Conservation (phyloP, 1,284 basidiomycete genomes). For the Crucibulum parvulum region DNA sequence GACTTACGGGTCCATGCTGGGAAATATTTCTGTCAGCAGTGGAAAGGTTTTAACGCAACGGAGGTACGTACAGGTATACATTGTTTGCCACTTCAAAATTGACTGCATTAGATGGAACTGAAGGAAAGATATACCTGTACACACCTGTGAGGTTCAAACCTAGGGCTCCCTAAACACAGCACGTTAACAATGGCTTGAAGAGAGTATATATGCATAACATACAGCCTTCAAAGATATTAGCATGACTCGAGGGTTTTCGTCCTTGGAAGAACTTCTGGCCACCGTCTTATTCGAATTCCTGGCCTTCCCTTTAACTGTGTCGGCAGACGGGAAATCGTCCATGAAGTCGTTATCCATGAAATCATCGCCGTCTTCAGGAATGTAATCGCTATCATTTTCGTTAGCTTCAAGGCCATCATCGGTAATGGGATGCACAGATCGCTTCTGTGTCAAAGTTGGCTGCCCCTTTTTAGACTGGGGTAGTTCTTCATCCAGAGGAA, state of each 20-base stretch:
- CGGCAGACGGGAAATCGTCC: no score
- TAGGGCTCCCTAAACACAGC: constrained; percentile 65
- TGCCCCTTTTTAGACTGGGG: constrained; percentile 1
- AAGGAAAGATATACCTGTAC: neutral
- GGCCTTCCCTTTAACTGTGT: neutral
- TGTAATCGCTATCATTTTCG: constrained; percentile 37
- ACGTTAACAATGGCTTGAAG: neutral
- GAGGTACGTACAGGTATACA: constrained; percentile 76
- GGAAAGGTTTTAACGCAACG: neutral
- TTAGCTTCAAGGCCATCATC: neutral
- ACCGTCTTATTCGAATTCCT: constrained; percentile 42
- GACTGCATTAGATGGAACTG: neutral
- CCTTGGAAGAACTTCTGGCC: constrained; percentile 39
- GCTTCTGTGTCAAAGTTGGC: no score
- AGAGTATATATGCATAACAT: constrained; percentile 17
- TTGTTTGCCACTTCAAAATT: constrained; percentile 75
- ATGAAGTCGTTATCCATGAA: constrained; percentile 24
- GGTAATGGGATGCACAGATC: neutral
- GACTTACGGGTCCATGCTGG: constrained; percentile 86
- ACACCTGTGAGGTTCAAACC: constrained; percentile 82
- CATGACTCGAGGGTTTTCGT: constrained; percentile 77
- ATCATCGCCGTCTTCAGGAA: constrained; percentile 47
- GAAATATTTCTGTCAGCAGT: neutral
- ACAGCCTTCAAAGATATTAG: constrained; percentile 85
- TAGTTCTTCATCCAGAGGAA: constrained; percentile 56